Evolutionary conservation across 2,329 filamentous ascomycete genomes (phyloP).

Genomic region (Ilyonectria sp.): DNA sequence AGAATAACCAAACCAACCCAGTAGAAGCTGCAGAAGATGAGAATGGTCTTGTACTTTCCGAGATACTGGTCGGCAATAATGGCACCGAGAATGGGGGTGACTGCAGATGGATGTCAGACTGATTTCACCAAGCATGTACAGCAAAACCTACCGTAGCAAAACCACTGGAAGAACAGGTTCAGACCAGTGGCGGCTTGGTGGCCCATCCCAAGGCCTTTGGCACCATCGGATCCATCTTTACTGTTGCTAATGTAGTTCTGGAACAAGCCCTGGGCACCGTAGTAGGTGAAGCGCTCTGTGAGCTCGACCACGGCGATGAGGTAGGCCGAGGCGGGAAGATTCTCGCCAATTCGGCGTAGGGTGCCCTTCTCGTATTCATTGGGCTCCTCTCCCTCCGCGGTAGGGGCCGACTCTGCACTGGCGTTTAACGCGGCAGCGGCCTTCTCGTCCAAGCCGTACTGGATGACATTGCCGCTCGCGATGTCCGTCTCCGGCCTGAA

Average conservation of each 20-base stretch:
- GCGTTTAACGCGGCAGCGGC: conserved; percentile 20
- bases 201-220: conserved; percentile 69
- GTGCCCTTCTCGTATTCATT: conserved; percentile 65
- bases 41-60: conserved; percentile 74
- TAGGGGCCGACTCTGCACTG: conserved; percentile 50
- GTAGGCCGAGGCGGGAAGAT: conserved; percentile 68
- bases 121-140: background rate
- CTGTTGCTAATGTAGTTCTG: conserved; percentile 67
- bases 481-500: conserved; percentile 45
- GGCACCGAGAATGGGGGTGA: conserved; percentile 64
- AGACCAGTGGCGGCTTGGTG: conserved; percentile 69
- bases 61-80: conserved; percentile 72
- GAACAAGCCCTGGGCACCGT: conserved; percentile 65
- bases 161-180: conserved; percentile 70
- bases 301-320: conserved; percentile 71
- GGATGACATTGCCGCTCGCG: conserved; percentile 43
- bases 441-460: conserved; percentile 45
- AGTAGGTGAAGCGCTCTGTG: conserved; percentile 72
- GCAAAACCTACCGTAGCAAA: conserved; percentile 55
- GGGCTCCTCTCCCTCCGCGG: conserved; percentile 66
- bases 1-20: conserved; percentile 70
- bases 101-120: conserved; percentile 28
- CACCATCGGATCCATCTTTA: conserved; percentile 53
- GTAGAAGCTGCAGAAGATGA: conserved; percentile 71
- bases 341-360: conserved; percentile 68